A percentile compares a stretch with the other conserved stretches of the same genome.
Evolutionary conservation across 139 green algal species (phyloP).

Genomic region (Chlorella ohadii): DNA sequence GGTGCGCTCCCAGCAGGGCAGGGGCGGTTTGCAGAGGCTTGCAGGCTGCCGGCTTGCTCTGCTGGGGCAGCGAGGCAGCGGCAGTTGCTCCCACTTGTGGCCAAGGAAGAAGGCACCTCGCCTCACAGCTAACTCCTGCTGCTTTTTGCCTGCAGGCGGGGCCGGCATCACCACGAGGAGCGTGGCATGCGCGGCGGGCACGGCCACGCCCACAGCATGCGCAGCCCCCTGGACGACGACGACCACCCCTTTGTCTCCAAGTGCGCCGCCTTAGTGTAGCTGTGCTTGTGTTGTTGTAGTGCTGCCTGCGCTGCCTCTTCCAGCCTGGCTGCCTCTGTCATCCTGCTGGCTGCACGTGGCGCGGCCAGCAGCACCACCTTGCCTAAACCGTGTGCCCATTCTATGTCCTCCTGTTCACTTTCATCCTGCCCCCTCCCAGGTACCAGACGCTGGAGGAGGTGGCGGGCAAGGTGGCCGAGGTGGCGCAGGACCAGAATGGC

Average conservation of each 20-base stretch:
- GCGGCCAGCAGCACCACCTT: no score
- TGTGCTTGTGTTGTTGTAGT: no score
- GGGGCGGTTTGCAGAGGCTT: background rate
- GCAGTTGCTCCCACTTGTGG: no score
- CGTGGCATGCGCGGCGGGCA: conserved; percentile 3
- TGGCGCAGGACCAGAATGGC: conserved; percentile 97
- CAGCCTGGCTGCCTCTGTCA: no score
- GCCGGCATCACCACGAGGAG: conserved; percentile 26
- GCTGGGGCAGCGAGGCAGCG: background rate
- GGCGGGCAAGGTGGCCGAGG: conserved; percentile 75
- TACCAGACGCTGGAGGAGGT: conserved; percentile 76
- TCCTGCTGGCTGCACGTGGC: no score
- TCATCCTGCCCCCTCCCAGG: no score
- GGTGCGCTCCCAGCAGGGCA: background rate
- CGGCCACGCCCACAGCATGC: conserved; percentile 2
- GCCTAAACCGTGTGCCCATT: no score
- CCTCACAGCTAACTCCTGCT: no score
- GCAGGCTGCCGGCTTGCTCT: background rate
- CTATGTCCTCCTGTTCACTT: no score
- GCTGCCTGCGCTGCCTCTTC: no score
- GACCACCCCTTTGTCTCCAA: conserved; percentile 36
- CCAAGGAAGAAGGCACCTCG: no score
- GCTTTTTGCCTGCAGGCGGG: background rate
- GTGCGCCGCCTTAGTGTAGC: background rate
- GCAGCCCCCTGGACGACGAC: conserved; percentile 24